Evolutionary conservation across 2,329 filamentous ascomycete species (phyloP), one percentile per base, ranked within the genome.

Genomic region (Fusarium setosum): DNA sequence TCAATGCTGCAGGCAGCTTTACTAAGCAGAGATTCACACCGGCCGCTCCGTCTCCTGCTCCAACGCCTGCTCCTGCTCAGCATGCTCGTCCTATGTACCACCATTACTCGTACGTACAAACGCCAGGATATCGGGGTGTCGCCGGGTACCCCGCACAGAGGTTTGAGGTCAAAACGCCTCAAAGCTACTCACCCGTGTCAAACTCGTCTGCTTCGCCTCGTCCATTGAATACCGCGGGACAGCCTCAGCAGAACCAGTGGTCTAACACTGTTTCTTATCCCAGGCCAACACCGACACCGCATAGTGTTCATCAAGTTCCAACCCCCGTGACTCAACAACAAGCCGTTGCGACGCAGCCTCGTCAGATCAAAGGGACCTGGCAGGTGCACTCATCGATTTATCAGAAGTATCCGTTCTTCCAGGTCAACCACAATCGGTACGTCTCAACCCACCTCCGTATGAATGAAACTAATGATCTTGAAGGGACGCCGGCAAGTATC

Each of bases 351-450:
- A 21, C 20, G 15, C 50, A 61, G 18, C 12, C 49, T 10, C 59
- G 60, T 17, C 71, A 75, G 61, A 45, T 71, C 58, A 76, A 74
- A 31, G 71, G 71, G 6, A 56, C 70, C n/a, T 79, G 73, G 72
- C 63, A 80, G 66, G 71, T 77, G 18, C 72, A 79, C 38, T 72
- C 75, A 2, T 79, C 76, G n/a, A 78, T 84, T 10, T 82, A 82
- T 55, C 82, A 84, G 56, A 86, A 84, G 63, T 88, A 87, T 68
- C 76, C 80, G 4, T 90, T 87, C 71, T 86, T 89, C 72, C 85
- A 88, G 64, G 81, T 86, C 23, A 79, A 89, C 61, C 83, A 88
- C 65, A 89, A 89, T 63, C 83, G 84, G 82, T 86, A 79, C 58
- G 78, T 69, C 2, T 18, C 26, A 21, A 23, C 17, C 40, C n/a